Evolutionary conservation across 352 stramenopile species (phyloP), one percentile per base, ranked within the genome.

Genomic region (Phytophthora idaei): DNA sequence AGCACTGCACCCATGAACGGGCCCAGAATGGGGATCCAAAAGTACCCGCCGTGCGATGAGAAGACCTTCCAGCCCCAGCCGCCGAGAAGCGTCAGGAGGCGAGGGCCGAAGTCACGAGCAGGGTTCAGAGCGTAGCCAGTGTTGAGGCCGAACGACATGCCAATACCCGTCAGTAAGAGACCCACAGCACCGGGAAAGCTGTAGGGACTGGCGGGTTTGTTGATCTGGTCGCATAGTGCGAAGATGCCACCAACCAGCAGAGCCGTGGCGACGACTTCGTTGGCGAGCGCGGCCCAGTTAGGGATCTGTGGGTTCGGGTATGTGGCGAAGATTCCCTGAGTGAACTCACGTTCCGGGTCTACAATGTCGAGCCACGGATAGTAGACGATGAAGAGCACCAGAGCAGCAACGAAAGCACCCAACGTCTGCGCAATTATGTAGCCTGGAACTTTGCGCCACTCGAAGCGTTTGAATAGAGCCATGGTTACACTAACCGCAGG

Each of bases 21-120:
- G 2, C 83, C 85, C n/a, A 92, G 54, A 54, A 87, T 77, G 12
- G 83, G 83, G 45, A 92, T 83, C 83, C 78, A 91, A 62, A 94
- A 94, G 77, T 92, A 94, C 4, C 80, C 73, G 44, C 84, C 80
- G 55, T 73, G 74, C 10, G 55, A 62, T 5, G 55, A 50, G 42
- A 54, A 83, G 14, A 81, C 70, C 47, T 81, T 67, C 66, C 69
- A 79, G 39, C 76, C 73, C 73, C 73, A 83, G 8, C 76, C 76
- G 28, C 73, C 76, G n/a, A 83, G 67, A 31, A 81, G 62, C 9
- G 76, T 83, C 10, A 83, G 76, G 34, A 83, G 63, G 28, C 76
- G 73, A 53, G 76, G 76, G 15, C 76, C 75, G 39, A 83, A 83
- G 58, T 83, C 75, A 45, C 75, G 75, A 8, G 75, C 75, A 6